These are phyloP conservation scores for Teunomyces atbi DNA, from an alignment of 805 yeast species.

Conservation along the genomic window DNA sequence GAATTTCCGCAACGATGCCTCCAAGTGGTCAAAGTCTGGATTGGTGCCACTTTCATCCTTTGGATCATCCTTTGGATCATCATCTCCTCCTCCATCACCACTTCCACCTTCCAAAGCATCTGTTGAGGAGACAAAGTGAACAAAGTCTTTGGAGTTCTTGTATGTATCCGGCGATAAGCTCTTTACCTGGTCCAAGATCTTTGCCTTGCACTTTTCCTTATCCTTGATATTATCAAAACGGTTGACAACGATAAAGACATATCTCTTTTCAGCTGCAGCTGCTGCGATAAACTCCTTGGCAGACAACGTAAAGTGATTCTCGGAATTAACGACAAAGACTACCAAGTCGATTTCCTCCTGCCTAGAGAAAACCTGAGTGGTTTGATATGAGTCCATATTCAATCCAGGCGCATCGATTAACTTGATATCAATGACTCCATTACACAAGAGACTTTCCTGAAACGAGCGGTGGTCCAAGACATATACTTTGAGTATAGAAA, in stretches of 20 bases:
- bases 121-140: constrained; percentile 82
- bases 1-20: constrained; percentile 80
- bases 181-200: constrained; percentile 82
- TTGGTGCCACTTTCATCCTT: constrained; percentile 31
- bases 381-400: constrained; percentile 88
- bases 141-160: constrained; percentile 85
- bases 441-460: constrained; percentile 69
- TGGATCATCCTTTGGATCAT: constrained; percentile 32
- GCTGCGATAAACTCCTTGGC: constrained; percentile 91
- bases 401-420: constrained; percentile 97
- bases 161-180: constrained; percentile 86
- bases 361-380: constrained; percentile 91
- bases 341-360: constrained; percentile 97
- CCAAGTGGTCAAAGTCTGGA: constrained; percentile 80
- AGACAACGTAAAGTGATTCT: constrained; percentile 89
- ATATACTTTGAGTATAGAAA: constrained; percentile 73
- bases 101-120: constrained; percentile 40
- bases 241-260: constrained; percentile 92
- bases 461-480: constrained; percentile 71
- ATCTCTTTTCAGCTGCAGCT: constrained; percentile 87
- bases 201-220: constrained; percentile 71
- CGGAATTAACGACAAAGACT: constrained; percentile 94
- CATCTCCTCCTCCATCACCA: constrained; percentile 29
- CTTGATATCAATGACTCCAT: constrained; percentile 89
- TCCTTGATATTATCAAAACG: constrained; percentile 84